These are phyloP conservation scores for Pyronema domesticum DNA, from an alignment of 495 filamentous ascomycete species.

Conservation along the genomic window DNA sequence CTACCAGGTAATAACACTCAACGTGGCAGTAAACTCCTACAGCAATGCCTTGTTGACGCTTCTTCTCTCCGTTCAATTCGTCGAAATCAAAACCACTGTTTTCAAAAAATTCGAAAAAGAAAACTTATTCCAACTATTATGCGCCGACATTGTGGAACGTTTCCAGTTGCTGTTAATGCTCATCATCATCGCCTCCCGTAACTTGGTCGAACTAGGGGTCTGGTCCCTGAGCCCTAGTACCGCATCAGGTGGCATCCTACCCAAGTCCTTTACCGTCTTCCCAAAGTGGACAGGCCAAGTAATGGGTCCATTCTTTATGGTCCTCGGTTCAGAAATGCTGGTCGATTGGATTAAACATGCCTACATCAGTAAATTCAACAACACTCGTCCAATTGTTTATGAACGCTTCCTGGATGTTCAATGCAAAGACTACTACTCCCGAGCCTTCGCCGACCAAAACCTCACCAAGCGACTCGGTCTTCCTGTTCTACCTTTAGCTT, in stretches of 20 bases:
- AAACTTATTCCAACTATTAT: conserved; percentile 89
- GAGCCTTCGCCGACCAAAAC: conserved; percentile 79
- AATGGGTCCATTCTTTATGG: conserved; percentile 75
- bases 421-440: conserved; percentile 93
- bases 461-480: conserved; percentile 79
- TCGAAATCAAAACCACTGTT: conserved; percentile 92
- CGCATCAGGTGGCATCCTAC: conserved; percentile 47
- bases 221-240: conserved; percentile 34
- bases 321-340: conserved; percentile 87
- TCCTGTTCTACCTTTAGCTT: conserved; percentile 79
- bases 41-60: conserved; percentile 88
- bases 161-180: conserved; percentile 98
- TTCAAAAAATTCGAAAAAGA: conserved; percentile 98
- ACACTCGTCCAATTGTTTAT: conserved; percentile 77
- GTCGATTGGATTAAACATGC: conserved; percentile 97
- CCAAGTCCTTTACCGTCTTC: conserved; percentile 72
- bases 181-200: conserved; percentile 82
- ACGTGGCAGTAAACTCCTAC: conserved; percentile 97
- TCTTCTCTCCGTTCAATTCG: conserved; percentile 86
- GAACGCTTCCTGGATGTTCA: conserved; percentile 75
- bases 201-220: conserved; percentile 83
- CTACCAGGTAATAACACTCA: conserved; percentile 92
- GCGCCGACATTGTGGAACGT: conserved; percentile 88
- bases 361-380: conserved; percentile 98
- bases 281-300: conserved; percentile 79